These are phyloP conservation scores for Thraustotheca clavata DNA, from an alignment of 352 stramenopile genomes.

Conservation along the genomic window DNA sequence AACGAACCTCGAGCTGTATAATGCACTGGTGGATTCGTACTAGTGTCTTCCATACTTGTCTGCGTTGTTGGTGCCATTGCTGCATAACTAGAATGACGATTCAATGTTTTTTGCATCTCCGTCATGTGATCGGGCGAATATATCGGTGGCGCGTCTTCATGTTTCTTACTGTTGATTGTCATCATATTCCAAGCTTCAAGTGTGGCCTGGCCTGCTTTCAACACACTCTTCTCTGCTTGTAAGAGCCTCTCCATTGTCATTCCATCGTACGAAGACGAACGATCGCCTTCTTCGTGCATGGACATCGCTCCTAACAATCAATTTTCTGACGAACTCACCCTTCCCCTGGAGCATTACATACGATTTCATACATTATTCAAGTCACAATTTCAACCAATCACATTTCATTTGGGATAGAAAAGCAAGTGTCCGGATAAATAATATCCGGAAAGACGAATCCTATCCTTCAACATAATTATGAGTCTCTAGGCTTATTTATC, in stretches of 20 bases:
- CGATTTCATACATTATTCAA: no score
- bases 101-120: conserved; percentile 7
- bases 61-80: conserved; percentile 1
- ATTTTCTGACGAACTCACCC: neutral
- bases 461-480: no score
- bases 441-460: no score
- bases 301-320: neutral
- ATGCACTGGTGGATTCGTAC: conserved; percentile 21
- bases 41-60: neutral
- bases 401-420: no score
- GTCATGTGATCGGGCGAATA: conserved; percentile 22
- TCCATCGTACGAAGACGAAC: conserved; percentile 47
- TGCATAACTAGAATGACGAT: conserved; percentile 17
- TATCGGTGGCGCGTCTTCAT: conserved; percentile 24
- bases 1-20: conserved; percentile 27
- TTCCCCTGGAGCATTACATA: conserved; percentile 1
- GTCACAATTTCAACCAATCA: no score
- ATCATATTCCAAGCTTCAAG: conserved; percentile 79
- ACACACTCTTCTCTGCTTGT: conserved; percentile 70
- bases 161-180: conserved; percentile 11
- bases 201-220: conserved; percentile 70
- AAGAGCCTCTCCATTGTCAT: conserved; percentile 73
- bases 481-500: no score
- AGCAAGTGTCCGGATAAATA: no score
- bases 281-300: neutral